Percentiles rank a stretch among this genome's conserved stretches.
Evolutionary conservation across 371 early-diverging fungal species (phyloP).

Genomic region (Blastocladiella emersonii): DNA sequence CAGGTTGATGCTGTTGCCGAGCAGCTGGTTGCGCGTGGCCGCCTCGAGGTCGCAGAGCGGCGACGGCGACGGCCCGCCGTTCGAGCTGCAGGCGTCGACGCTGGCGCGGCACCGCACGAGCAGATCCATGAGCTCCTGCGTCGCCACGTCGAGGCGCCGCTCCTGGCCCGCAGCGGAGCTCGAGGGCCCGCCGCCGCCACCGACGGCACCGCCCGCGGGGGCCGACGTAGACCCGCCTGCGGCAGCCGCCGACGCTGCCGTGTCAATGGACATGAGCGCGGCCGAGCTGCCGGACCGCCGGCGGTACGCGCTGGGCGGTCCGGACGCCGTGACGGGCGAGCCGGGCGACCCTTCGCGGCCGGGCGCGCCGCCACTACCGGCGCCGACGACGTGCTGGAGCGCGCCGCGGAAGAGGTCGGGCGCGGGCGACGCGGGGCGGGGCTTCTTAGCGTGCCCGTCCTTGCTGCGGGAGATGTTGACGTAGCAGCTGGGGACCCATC

Average conservation of each 20-base stretch:
- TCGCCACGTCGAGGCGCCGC: not conserved
- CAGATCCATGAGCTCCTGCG: not conserved
- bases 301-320: too few relatives aligned
- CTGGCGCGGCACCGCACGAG: not conserved
- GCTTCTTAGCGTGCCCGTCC: not conserved
- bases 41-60: not conserved
- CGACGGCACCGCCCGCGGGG: not conserved
- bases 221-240: not conserved
- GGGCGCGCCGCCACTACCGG: not conserved
- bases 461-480: conserved; percentile 9
- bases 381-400: too few relatives aligned
- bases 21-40: not conserved
- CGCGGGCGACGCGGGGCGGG: not conserved
- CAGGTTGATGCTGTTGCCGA: not conserved
- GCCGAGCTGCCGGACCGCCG: not conserved
- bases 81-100: not conserved
- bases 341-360: too few relatives aligned
- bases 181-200: not conserved
- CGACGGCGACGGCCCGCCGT: not conserved
- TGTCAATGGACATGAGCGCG: not conserved
- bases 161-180: too few relatives aligned
- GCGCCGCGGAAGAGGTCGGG: not conserved
- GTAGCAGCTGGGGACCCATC: conserved; percentile 27
- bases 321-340: not conserved
- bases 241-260: not conserved